Percentiles rank a stretch among this genome's conserved stretches.
phyloP scores from a whole-genome alignment of 176 grass and related monocot genomes.

The Carex cristatella region DNA sequence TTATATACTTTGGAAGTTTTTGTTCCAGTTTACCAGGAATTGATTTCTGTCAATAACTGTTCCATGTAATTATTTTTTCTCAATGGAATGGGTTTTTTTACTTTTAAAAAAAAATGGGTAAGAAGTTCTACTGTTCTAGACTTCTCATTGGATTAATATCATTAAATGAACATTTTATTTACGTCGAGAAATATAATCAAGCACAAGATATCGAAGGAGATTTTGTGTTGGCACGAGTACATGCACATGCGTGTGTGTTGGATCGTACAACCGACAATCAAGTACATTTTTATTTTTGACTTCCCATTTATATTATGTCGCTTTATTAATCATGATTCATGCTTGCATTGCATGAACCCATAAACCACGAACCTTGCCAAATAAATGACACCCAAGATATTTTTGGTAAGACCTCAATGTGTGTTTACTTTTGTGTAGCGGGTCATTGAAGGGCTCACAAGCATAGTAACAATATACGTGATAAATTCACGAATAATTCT shows the following conservation, averaged over 20 bases:
- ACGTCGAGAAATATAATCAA: not conserved
- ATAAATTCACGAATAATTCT: no score
- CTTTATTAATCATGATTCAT: not conserved
- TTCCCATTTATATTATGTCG: not conserved
- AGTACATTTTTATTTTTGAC: slow-evolving; percentile 1
- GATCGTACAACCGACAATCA: slow-evolving; percentile 19
- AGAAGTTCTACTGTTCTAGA: not conserved
- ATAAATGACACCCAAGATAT: not conserved
- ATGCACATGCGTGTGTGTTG: slow-evolving; percentile 11
- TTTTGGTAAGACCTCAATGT: not conserved
- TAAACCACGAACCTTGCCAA: not conserved
- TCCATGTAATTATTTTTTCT: no score
- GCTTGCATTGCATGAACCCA: no score
- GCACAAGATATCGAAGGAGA: not conserved
- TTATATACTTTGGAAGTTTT: no score
- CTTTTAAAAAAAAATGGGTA: not conserved
- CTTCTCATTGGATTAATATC: not conserved
- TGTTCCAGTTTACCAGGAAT: no score
- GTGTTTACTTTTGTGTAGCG: not conserved
- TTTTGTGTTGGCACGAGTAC: slow-evolving; percentile 12
- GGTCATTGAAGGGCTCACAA: not conserved
- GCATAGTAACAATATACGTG: no score
- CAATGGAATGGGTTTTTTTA: no score
- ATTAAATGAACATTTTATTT: not conserved
- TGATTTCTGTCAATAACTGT: no score